Conservation (phyloP, 495 filamentous ascomycete genomes). For the Lichina pygmaea region DNA sequence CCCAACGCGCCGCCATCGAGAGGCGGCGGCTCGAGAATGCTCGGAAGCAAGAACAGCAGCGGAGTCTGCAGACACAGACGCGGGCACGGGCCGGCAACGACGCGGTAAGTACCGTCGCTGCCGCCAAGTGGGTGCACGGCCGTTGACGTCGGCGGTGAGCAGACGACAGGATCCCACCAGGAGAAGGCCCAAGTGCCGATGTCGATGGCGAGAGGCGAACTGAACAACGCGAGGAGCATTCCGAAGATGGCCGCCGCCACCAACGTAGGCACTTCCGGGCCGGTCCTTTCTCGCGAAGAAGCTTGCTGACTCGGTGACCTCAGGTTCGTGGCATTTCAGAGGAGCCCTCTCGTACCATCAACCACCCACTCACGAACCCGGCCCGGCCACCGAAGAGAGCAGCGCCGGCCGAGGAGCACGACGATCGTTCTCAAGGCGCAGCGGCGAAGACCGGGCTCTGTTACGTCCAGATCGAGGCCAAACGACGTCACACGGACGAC, state of each 20-base stretch:
- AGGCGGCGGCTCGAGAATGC: conserved; percentile 38
- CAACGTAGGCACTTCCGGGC: background rate
- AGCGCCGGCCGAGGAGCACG: conserved; percentile 22
- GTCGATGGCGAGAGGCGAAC: conserved; percentile 22
- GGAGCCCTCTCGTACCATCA: conserved; percentile 18
- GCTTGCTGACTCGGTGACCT: too few relatives aligned
- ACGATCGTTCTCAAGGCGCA: conserved; percentile 15
- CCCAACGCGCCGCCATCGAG: conserved; percentile 40
- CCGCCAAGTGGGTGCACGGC: too few relatives aligned
- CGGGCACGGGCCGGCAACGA: background rate
- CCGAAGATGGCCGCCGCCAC: background rate
- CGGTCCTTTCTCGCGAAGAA: too few relatives aligned
- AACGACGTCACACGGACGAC: conserved; percentile 31
- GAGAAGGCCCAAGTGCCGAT: conserved; percentile 5
- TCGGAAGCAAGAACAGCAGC: conserved; percentile 26
- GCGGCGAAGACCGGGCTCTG: conserved; percentile 15
- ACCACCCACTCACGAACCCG: conserved; percentile 23
- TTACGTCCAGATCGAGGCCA: conserved; percentile 22
- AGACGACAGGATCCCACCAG: too few relatives aligned
- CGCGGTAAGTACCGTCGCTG: too few relatives aligned
- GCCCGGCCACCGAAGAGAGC: conserved; percentile 38
- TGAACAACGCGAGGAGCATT: conserved; percentile 2
- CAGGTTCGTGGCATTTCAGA: conserved; percentile 14
- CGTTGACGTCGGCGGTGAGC: too few relatives aligned
- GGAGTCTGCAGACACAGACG: background rate